Base-by-base conservation (phyloP, 805 yeast genomes). In the Wickerhamomyces canadensis region DNA sequence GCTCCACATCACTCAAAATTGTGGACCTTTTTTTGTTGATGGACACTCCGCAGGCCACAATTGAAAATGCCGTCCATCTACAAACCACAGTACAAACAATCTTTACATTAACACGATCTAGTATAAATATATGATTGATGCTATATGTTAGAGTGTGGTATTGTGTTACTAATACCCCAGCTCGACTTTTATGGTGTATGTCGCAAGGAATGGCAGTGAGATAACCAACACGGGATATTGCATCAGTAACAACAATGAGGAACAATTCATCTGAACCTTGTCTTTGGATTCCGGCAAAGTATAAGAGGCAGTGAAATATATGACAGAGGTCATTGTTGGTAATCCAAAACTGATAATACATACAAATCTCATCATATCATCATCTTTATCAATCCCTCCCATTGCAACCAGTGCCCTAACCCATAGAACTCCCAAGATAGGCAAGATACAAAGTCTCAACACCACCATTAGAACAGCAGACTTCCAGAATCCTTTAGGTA, bases 271-370 rank as follows among this genome's bases (percentile, higher is more conserved):
- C 15, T 42, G 45, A 8, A 35, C 11, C 18, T 31, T 23, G 7
- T 42, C 45, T 6, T 26, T 19, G 9, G 35, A 28, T 14, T 35
- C 40, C 12, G 50, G 42, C 10, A 87, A 89, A 2, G 89, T 78
- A 58, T 80, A 84, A 52, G 84, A 78, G 3, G 95, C 88, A 2
- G 96, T 87, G 43, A 88, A 69, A 57, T 87, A 89, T 14, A 88
- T 78, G 50, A 86, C 78, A 0, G 89, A 71, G 0, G 96, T 89
- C 2, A 96, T 94, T 34, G 84, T 80, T 0, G 97, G 96, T 41
- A 85, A 70, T 0, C 88, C 83, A 51, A 77, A 81, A 12, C 80
- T 76, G 25, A 87, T 67, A 22, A 82, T 79, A 49, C 82, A 73
- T 4, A 88, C 82, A 51, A 88, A 80, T 29, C 80, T 70, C 17